These are phyloP conservation scores for Acanthamoeba castellanii DNA, from an alignment of 208 protist species.

Conservation along the genomic window DNA sequence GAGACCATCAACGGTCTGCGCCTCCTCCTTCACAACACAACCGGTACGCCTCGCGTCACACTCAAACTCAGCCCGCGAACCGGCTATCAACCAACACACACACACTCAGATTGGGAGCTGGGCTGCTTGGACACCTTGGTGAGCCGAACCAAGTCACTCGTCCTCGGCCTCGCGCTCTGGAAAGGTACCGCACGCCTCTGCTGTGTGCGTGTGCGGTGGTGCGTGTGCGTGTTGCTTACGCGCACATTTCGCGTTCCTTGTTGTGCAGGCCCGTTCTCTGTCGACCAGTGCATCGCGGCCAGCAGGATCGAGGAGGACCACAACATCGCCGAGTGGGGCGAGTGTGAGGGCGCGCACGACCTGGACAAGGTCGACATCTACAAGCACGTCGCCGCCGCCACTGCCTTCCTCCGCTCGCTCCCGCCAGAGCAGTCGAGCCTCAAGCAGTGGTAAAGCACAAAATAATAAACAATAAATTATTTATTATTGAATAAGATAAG, in stretches of 20 bases:
- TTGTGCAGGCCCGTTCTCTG: constrained; percentile 29
- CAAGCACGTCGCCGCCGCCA: constrained; percentile 69
- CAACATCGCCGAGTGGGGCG: constrained; percentile 69
- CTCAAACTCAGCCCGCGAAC: neutral
- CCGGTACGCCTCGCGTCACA: neutral
- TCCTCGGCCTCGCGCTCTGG: constrained; percentile 61
- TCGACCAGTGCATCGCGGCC: constrained; percentile 20
- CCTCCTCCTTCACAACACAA: constrained; percentile 66
- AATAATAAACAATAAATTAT: no score
- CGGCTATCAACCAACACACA: no score
- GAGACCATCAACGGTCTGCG: constrained; percentile 71
- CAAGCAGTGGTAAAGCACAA: neutral
- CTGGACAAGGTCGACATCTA: constrained; percentile 67
- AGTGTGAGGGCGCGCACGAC: constrained; percentile 70
- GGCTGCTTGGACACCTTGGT: constrained; percentile 67
- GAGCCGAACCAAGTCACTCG: constrained; percentile 68
- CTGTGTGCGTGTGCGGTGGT: neutral
- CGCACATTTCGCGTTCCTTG: neutral
- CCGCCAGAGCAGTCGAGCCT: constrained; percentile 40
- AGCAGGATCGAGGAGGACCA: constrained; percentile 74
- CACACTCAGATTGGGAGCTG: constrained; percentile 38
- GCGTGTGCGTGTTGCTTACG: neutral
- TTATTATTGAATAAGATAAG: no score
- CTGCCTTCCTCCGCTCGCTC: constrained; percentile 29
- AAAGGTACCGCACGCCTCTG: constrained; percentile 22